Percentiles rank a stretch among this genome's conserved stretches.
Conservation (phyloP, 495 filamentous ascomycete species). For the Xylaria castorea region DNA sequence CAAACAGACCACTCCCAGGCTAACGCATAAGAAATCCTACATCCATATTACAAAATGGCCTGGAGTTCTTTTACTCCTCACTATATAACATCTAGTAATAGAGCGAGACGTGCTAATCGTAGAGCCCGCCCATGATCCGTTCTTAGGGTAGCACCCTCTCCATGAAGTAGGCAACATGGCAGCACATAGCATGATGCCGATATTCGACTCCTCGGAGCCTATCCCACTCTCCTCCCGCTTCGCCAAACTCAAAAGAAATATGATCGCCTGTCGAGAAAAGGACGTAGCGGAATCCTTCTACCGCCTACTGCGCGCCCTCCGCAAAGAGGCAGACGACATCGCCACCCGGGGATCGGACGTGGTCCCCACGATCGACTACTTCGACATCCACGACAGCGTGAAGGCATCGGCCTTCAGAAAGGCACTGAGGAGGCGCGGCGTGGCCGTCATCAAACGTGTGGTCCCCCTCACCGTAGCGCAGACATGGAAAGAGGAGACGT, state of each 20-base stretch:
- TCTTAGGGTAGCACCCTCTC: conserved; percentile 1
- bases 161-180: conserved; percentile 10
- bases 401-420: conserved; percentile 49
- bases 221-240: conserved; percentile 73
- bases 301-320: conserved; percentile 64
- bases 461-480: conserved; percentile 60
- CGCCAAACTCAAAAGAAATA: conserved; percentile 67
- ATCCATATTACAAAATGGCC: background rate
- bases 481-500: conserved; percentile 56
- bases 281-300: conserved; percentile 69
- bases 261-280: conserved; percentile 68
- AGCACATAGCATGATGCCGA: conserved; percentile 14
- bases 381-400: conserved; percentile 57
- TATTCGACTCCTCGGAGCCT: conserved; percentile 35
- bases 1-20: background rate
- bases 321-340: conserved; percentile 60
- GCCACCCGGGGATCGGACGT: conserved; percentile 43
- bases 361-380: conserved; percentile 69
- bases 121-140: conserved; percentile 1
- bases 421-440: conserved; percentile 64
- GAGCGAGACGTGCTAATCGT: background rate
- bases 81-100: background rate
- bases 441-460: conserved; percentile 67
- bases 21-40: conserved; percentile 11
- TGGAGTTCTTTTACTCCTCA: background rate